Conservation (phyloP, 1,284 basidiomycete species). For the Rhodotorula sp. region DNA sequence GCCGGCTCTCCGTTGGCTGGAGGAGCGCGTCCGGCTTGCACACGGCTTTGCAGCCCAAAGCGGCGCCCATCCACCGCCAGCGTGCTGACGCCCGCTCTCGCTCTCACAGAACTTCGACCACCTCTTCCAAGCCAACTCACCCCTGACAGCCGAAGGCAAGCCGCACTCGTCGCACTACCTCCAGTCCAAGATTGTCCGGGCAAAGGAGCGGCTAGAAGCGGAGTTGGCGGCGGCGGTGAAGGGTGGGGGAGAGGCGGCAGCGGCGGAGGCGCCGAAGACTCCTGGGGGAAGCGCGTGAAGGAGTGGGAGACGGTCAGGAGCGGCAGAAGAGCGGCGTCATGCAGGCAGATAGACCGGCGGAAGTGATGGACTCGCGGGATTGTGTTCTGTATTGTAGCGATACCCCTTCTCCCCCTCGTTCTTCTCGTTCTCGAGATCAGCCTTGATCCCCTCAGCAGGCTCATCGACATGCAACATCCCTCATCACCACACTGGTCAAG, state of each 20-base stretch:
- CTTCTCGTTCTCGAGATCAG: not conserved
- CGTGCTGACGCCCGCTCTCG: conserved; percentile 1
- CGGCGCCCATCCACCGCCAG: too few species aligned
- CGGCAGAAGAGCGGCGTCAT: not conserved
- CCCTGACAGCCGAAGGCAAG: conserved; percentile 52
- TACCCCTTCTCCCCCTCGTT: conserved; percentile 1
- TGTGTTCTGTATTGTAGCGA: conserved; percentile 12
- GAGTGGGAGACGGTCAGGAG: not conserved
- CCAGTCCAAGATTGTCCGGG: conserved; percentile 93
- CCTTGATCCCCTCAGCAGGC: not conserved
- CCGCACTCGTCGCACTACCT: conserved; percentile 69
- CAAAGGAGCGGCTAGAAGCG: conserved; percentile 88
- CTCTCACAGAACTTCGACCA: conserved; percentile 77
- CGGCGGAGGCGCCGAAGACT: not conserved
- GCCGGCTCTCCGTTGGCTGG: not conserved
- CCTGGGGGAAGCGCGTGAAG: conserved; percentile 3
- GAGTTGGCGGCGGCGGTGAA: conserved; percentile 54
- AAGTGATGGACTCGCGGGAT: not conserved
- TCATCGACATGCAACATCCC: not conserved
- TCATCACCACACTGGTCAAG: not conserved
- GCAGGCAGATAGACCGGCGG: not conserved
- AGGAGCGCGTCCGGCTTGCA: not conserved
- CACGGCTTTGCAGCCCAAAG: not conserved
- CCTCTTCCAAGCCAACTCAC: conserved; percentile 83
- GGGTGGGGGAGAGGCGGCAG: conserved; percentile 2